Conservation (phyloP, 2,329 filamentous ascomycete species). For the Aspergillus aculeatus region DNA sequence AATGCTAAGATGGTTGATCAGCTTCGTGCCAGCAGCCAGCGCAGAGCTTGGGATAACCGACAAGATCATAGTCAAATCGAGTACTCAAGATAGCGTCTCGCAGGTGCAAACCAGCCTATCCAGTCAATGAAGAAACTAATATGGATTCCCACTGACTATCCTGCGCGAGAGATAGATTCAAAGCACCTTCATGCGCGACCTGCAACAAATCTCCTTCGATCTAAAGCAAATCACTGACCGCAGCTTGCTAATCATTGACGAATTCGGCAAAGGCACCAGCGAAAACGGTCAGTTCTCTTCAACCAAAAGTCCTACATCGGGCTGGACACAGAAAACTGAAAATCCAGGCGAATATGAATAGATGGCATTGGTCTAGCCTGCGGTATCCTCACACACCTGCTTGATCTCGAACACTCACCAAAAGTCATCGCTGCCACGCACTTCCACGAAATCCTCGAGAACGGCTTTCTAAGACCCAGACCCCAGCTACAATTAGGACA, state of each 20-base stretch:
- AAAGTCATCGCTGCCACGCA: constrained; percentile 64
- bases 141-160: not conserved
- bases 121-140: not conserved
- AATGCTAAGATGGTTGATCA: constrained; percentile 34
- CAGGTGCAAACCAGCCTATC: constrained; percentile 36
- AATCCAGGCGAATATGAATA: constrained; percentile 21
- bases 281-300: constrained; percentile 45
- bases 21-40: constrained; percentile 77
- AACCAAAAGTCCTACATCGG: not conserved
- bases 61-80: constrained; percentile 83
- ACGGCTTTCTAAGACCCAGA: constrained; percentile 50
- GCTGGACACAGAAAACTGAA: no score
- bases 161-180: constrained; percentile 45
- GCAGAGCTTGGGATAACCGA: constrained; percentile 85
- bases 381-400: constrained; percentile 59
- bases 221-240: constrained; percentile 70
- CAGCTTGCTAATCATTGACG: constrained; percentile 86
- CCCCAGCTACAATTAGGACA: constrained; percentile 54
- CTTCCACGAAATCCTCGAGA: constrained; percentile 59
- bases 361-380: constrained; percentile 66
- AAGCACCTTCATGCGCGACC: constrained; percentile 74
- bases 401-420: constrained; percentile 51
- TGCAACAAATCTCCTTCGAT: constrained; percentile 80
- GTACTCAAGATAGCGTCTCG: constrained; percentile 69
- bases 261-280: constrained; percentile 75